phyloP scores from a whole-genome alignment of 768 basidiomycete species.

The Agrocybe pediades region DNA sequence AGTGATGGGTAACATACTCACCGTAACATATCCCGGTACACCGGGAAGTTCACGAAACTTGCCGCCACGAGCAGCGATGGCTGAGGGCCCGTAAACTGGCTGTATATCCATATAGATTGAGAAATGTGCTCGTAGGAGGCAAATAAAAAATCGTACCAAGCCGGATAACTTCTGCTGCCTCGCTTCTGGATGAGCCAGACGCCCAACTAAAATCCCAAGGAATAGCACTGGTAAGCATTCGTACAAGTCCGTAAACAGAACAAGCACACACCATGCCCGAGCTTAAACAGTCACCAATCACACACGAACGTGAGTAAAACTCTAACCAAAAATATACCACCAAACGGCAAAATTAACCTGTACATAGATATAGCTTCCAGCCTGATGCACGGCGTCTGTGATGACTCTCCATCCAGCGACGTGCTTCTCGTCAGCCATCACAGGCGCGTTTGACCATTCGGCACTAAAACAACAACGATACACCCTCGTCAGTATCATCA shows the following conservation, averaged over 20 bases:
- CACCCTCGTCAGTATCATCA: neutral
- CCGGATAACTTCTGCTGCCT: slow-evolving; percentile 39
- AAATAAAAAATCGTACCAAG: too few relatives aligned
- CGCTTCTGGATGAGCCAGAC: slow-evolving; percentile 35
- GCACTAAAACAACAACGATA: slow-evolving; percentile 18
- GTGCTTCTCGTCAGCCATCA: slow-evolving; percentile 39
- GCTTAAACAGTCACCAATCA: neutral
- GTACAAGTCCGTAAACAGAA: neutral
- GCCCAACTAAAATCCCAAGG: slow-evolving; percentile 29
- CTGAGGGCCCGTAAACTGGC: slow-evolving; percentile 46
- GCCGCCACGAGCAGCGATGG: slow-evolving; percentile 39
- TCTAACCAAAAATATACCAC: too few relatives aligned
- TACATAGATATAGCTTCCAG: slow-evolving; percentile 36
- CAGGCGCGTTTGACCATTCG: slow-evolving; percentile 38
- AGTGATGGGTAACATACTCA: neutral
- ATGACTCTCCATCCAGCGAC: slow-evolving; percentile 38
- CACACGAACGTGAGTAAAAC: neutral
- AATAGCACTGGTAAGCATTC: neutral
- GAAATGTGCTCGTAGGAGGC: too few relatives aligned
- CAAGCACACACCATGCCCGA: neutral
- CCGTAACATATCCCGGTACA: slow-evolving; percentile 38
- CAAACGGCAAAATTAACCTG: slow-evolving; percentile 26
- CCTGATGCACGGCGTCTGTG: slow-evolving; percentile 38
- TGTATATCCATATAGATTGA: slow-evolving; percentile 10
- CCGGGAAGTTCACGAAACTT: slow-evolving; percentile 40